Evolutionary conservation across 148 eudicot species (phyloP), one percentile per base, ranked within the genome.

Genomic region (Agrostemma githago): DNA sequence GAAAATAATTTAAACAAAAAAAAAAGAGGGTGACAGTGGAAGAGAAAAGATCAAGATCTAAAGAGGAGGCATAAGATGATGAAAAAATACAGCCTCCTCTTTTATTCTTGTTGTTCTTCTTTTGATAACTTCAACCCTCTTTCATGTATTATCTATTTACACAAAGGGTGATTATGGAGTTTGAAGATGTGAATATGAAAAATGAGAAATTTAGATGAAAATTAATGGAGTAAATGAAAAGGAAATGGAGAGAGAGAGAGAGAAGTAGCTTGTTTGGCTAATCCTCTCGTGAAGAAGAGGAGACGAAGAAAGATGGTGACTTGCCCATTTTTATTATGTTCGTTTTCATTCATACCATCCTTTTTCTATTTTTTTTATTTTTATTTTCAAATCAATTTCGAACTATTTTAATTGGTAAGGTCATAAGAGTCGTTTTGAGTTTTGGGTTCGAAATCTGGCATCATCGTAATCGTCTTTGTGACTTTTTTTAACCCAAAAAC

Each of bases 221-320:
- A 9, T 48, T 7, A 48, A 48, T 48, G 34, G 34, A 48, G 12
- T 48, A 48, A 51, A 51, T 51, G 56, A 51, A 4, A 15, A 51
- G 14, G 56, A 51, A 51, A 51, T 26, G 34, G 72, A 20, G 66
- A 60, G 71, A 66, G 54, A 20, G n/a, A n/a, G n/a, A 72, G 54
- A 72, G 69, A 71, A 59, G 59, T 39, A 77, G 83, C 75, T 78
- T 85, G 48, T 43, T 43, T 80, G 85, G 86, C 84, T 87, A 86
- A 43, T 86, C 90, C 89, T 87, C 87, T 84, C 82, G 81, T 77
- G 86, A 66, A 80, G 77, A 84, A 78, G 84, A 76, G 80, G 76
- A 82, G 90, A 83, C 80, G 84, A 83, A 62, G 82, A 85, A 85
- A 80, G 92, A 81, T 85, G 87, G 85, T 80, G 87, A 83, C 82